Evolutionary conservation across 2,329 filamentous ascomycete species (phyloP).

Genomic region (Zasmidium cellare): DNA sequence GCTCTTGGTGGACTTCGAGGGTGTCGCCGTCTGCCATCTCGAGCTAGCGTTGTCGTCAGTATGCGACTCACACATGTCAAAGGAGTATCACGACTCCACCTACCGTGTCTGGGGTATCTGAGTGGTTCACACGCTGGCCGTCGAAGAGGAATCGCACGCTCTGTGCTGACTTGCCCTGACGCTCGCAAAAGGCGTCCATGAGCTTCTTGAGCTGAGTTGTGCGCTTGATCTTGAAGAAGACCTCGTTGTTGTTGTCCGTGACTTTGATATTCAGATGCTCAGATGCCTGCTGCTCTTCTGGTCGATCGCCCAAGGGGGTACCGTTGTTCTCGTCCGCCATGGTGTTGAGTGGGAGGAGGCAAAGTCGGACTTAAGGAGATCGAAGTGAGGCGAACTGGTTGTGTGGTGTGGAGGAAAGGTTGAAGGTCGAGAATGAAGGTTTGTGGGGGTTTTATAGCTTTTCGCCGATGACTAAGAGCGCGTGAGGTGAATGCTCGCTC

Average conservation of each 20-base stretch:
- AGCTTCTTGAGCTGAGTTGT: conserved; percentile 94
- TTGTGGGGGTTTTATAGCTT: conserved; percentile 19
- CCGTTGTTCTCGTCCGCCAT: conserved; percentile 47
- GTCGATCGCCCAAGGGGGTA: conserved; percentile 35
- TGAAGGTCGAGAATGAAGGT: conserved; percentile 5
- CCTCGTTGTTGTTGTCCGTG: conserved; percentile 98
- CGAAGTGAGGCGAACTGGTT: conserved; percentile 5
- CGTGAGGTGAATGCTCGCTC: conserved; percentile 6
- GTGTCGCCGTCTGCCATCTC: conserved; percentile 97
- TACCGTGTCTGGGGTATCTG: conserved; percentile 89
- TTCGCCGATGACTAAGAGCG: conserved; percentile 18
- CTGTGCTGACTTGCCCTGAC: conserved; percentile 81
- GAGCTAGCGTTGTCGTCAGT: conserved; percentile 58
- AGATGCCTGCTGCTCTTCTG: conserved; percentile 45
- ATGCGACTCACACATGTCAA: not conserved
- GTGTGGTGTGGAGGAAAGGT: conserved; percentile 10
- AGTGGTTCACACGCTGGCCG: conserved; percentile 84
- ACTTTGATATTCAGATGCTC: conserved; percentile 99
- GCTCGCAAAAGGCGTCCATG: conserved; percentile 97
- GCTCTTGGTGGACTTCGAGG: conserved; percentile 96
- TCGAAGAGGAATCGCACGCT: conserved; percentile 96
- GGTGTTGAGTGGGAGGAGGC: conserved; percentile 49
- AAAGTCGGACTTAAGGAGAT: conserved; percentile 29
- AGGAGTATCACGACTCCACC: conserved; percentile 42
- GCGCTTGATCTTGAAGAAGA: conserved; percentile 99